A percentile compares a stretch with the other conserved stretches of the same genome.
These are phyloP conservation scores for Phalaenopsis hybrid DNA, from an alignment of 116 monocot genomes.

Conservation along the genomic window DNA sequence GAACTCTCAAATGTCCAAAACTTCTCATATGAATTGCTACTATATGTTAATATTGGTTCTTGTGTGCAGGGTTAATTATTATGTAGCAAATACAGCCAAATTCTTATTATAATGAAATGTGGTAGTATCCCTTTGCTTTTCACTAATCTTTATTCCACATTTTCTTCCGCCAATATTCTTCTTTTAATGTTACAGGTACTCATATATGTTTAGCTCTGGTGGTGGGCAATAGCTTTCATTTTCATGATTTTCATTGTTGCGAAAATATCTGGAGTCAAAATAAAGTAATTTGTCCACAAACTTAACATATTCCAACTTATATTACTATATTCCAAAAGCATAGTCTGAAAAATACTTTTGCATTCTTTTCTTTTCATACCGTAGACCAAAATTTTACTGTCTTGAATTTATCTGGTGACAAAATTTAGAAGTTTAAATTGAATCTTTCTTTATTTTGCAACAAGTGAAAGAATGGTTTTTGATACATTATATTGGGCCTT, in stretches of 20 bases:
- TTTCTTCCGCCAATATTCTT: background rate
- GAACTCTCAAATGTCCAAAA: background rate
- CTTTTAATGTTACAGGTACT: background rate
- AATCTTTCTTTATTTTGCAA: background rate
- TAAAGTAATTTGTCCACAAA: background rate
- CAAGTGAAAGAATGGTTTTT: background rate
- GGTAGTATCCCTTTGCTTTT: background rate
- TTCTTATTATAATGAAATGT: background rate
- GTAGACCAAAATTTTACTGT: background rate
- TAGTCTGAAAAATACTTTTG: background rate
- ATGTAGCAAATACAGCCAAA: background rate
- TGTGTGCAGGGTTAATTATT: background rate
- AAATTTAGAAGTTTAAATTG: background rate
- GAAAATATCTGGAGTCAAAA: background rate
- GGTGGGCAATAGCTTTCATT: background rate
- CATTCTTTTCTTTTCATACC: too few species aligned
- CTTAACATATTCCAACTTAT: background rate
- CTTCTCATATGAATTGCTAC: background rate
- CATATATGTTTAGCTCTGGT: background rate
- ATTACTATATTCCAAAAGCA: background rate
- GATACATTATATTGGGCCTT: background rate
- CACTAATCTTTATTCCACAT: background rate
- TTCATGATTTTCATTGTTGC: background rate
- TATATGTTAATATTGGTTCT: background rate
- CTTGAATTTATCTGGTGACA: background rate